Evolutionary conservation across 345 rosid species (phyloP).

Genomic region (Eucalyptus dawsonii): DNA sequence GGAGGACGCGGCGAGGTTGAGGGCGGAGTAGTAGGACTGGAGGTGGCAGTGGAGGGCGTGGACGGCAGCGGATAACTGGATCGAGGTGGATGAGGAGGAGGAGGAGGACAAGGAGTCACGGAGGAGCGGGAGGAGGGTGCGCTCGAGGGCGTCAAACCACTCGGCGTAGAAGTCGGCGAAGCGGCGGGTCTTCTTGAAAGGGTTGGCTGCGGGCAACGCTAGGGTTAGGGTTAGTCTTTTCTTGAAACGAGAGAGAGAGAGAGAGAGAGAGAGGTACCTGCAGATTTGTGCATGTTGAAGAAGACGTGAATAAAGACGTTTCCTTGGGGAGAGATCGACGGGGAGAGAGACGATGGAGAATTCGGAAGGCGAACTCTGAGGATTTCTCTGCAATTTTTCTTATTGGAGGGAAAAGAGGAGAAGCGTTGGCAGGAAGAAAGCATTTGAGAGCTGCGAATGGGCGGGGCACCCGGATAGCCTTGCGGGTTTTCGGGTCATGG

Average conservation of each 20-base stretch:
- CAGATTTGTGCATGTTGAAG: neutral
- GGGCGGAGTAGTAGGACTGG: conserved; percentile 60
- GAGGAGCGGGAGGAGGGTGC: conserved; percentile 62
- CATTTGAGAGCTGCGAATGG: neutral
- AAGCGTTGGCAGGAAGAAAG: neutral
- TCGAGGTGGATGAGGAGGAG: conserved; percentile 32
- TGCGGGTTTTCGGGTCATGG: neutral
- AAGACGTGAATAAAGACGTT: neutral
- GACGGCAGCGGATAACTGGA: conserved; percentile 37
- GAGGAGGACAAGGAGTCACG: conserved; percentile 39
- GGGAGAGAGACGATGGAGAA: neutral
- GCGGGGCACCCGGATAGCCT: neutral
- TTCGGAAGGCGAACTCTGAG: neutral
- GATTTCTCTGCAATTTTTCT: neutral
- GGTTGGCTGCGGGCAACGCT: neutral
- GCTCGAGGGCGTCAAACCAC: conserved; percentile 52
- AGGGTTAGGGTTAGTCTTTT: neutral
- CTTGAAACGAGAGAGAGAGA: neutral
- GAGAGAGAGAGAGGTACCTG: neutral
- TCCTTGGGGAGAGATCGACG: neutral
- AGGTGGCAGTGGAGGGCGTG: conserved; percentile 64
- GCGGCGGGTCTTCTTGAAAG: conserved; percentile 33
- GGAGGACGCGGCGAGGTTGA: conserved; percentile 46
- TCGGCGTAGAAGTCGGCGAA: conserved; percentile 52
- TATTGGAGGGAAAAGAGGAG: neutral